Evolutionary conservation across 805 yeast genomes (phyloP).

Genomic region (Candida khao-thaluensis): DNA sequence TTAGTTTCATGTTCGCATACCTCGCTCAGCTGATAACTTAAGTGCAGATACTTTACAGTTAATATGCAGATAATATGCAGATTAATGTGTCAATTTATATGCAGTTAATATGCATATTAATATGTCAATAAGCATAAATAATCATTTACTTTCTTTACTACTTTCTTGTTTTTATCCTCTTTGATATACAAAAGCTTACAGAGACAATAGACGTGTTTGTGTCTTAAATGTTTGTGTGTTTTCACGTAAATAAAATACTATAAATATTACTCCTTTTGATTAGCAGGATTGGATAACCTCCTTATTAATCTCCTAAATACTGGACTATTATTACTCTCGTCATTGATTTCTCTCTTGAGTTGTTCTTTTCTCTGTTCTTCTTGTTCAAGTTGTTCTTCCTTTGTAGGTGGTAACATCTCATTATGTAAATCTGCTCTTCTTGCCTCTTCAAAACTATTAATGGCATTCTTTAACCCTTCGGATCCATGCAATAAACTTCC

Average conservation of each 20-base stretch:
- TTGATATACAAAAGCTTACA: too few relatives aligned
- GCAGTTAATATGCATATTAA: too few relatives aligned
- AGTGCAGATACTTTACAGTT: too few relatives aligned
- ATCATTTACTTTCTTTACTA: too few relatives aligned
- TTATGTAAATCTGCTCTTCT: conserved; percentile 73
- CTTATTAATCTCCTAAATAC: conserved; percentile 40
- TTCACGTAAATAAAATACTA: too few relatives aligned
- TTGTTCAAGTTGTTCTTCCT: conserved; percentile 50
- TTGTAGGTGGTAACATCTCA: conserved; percentile 85
- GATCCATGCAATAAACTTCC: conserved; percentile 83
- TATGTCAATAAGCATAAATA: background rate
- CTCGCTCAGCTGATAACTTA: too few relatives aligned
- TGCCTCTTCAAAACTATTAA: conserved; percentile 80
- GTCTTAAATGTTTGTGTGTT: too few relatives aligned
- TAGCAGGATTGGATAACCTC: conserved; percentile 24
- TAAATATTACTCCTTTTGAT: too few relatives aligned
- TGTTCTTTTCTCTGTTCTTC: conserved; percentile 48
- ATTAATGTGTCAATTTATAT: too few relatives aligned
- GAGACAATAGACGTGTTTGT: too few relatives aligned
- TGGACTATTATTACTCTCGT: conserved; percentile 28
- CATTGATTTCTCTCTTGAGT: conserved; percentile 36
- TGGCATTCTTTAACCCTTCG: conserved; percentile 70
- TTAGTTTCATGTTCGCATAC: conserved; percentile 3
- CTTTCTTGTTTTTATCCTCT: too few relatives aligned
- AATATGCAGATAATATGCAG: too few relatives aligned